Evolutionary conservation across 2,329 filamentous ascomycete species (phyloP).

Genomic region (Fusarium sp.): DNA sequence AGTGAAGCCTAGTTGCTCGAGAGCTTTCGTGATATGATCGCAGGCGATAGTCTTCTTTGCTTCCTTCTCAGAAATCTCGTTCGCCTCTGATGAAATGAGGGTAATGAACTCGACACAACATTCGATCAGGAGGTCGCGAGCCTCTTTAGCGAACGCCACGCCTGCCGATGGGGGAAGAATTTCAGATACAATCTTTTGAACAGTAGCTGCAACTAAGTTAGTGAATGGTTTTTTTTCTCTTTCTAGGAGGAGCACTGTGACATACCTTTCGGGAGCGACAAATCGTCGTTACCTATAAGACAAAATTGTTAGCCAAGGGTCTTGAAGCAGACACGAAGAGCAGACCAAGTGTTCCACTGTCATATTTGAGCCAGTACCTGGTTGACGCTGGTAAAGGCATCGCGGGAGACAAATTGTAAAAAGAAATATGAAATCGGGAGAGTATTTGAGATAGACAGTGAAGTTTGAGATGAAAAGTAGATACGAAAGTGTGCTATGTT

Average conservation of each 20-base stretch:
- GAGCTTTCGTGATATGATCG: slow-evolving; percentile 95
- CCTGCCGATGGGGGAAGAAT: slow-evolving; percentile 82
- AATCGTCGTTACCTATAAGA: slow-evolving; percentile 67
- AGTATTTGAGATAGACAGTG: not conserved
- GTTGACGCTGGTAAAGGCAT: slow-evolving; percentile 39
- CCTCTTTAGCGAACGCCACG: slow-evolving; percentile 92
- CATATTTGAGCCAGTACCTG: slow-evolving; percentile 43
- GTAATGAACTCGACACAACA: slow-evolving; percentile 99
- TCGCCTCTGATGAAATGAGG: slow-evolving; percentile 96
- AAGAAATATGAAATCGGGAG: not conserved
- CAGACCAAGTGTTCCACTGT: slow-evolving; percentile 34
- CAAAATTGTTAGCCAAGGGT: slow-evolving; percentile 45
- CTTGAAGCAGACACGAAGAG: not conserved
- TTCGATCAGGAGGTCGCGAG: slow-evolving; percentile 93
- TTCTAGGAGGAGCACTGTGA: not conserved
- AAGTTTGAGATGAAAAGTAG: slow-evolving; percentile 16
- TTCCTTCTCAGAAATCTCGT: slow-evolving; percentile 98
- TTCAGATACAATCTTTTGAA: slow-evolving; percentile 91
- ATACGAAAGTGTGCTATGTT: not conserved
- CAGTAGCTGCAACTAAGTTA: slow-evolving; percentile 63
- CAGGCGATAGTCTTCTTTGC: slow-evolving; percentile 99
- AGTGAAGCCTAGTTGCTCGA: slow-evolving; percentile 90
- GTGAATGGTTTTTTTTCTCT: not conserved
- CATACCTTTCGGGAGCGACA: slow-evolving; percentile 72
- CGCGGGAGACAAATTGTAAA: not conserved